Base-by-base conservation (phyloP, 2,329 filamentous ascomycete species). In the Daldinia eschscholtzii region DNA sequence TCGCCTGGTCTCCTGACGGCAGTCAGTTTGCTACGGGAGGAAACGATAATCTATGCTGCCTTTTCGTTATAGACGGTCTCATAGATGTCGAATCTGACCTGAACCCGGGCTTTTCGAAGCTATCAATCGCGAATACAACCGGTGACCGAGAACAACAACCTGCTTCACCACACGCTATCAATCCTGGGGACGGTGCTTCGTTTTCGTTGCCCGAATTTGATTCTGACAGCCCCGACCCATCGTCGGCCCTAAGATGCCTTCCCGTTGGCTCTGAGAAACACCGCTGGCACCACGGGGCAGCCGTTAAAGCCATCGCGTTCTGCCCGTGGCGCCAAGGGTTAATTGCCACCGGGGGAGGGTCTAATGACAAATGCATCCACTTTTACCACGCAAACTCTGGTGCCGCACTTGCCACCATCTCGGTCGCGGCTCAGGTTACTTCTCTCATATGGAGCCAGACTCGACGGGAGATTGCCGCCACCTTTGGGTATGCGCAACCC, bases 221-320 rank as follows among this genome's bases (percentile, higher is more conserved):
- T 44, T 46, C 37, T 6, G 44, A 50, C 33, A 63, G 48, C 33
- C 64, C 64, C 26, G 37, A 30, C 39, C 44, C 57, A 20, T 44
- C 53, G 23, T 44, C 57, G 9, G 13, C 61, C 35, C 81, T 86
- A 23, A 81, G 85, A 18, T 81, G 83, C 26, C 80, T 93, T 28
- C 82, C 82, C 1, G 76, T 81, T 5, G 88, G 88, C 6, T 81
- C 84, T 33, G 89, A 92, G 75, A 91, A 87, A 74, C 89, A 97
- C 78, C 87, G 87, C 35, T 96, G 93, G 88, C 80, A 84, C 10
- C 93, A 99, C 78, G 89, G 89, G 28, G 95, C 95, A 0, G 96
- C 96, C 2, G 92, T 98, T 72, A 99, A 99, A 80, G 96, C 96
- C 35, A 96, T 98, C 73, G 94, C 96, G 1, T 98, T 98, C 80